Evolutionary conservation across 2,329 filamentous ascomycete genomes (phyloP), one percentile per base, ranked within the genome.

Genomic region (Alternaria sp.): DNA sequence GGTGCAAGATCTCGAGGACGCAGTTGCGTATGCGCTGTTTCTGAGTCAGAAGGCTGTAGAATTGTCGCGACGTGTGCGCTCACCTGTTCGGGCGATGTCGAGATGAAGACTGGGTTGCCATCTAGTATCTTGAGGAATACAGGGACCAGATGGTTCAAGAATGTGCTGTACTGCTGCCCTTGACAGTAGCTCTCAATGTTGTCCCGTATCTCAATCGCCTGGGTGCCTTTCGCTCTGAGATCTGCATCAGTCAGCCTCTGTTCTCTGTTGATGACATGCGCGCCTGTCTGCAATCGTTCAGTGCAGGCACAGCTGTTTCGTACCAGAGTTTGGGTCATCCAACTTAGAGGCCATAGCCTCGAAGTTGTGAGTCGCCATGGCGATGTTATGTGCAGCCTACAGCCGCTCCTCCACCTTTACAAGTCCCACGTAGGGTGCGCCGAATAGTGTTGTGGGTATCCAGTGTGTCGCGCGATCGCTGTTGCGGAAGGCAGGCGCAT

Each of bases 1-100:
- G 89, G 79, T 98, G 93, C 30, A 99, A 85, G 68, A 97, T 97
- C 80, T 99, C 96, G 69, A 99, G 89, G 49, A 96, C 87, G 77
- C 91, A 96, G 77, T 95, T 95, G 65, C 95, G 92, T 67, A 99
- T 84, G 87, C 76, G 73, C 93, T 96, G 89, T 92, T 44, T 51
- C 46, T 16, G 39, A 26, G 56, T 71, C 61, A 72, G 68, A 48
- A 43, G 34, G 53, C 26, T 47, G 30, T 16, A 24, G 34, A 42
- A 30, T 18, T 36, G 51, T 63, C 36, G 41, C 54, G 44, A 34
- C 26, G n/a, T 47, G 54, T 54, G 71, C 56, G 32, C 86, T 76
- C 79, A 93, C 91, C 85, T 98, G 95, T 75, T 99, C 95, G 53
- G 89, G 86, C 2, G 93, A 96, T 72, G 90, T 92, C 78, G 92